phyloP scores from a whole-genome alignment of 768 basidiomycete species.

The Macrolepiota fuliginosa region DNA sequence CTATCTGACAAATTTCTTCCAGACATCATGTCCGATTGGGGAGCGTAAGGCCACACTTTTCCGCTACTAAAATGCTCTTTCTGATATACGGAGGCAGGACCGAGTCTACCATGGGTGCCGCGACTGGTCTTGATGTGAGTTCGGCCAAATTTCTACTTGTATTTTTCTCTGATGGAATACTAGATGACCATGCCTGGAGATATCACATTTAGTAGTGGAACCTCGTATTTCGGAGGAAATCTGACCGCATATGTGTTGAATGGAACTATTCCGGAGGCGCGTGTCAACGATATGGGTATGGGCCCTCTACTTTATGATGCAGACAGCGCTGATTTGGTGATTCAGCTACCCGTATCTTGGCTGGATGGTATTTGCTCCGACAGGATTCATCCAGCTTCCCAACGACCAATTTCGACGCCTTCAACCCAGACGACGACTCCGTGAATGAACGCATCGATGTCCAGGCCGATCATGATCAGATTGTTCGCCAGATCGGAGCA shows the following conservation, averaged over 20 bases:
- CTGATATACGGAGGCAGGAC: constrained; percentile 27
- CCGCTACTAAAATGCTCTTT: background rate
- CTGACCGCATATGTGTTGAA: constrained; percentile 69
- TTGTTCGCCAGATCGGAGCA: constrained; percentile 72
- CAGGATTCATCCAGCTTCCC: constrained; percentile 69
- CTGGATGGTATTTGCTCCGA: constrained; percentile 63
- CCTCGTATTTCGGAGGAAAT: constrained; percentile 64
- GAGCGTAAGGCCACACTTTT: constrained; percentile 36
- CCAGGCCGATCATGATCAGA: constrained; percentile 60
- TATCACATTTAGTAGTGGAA: constrained; percentile 46
- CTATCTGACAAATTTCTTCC: background rate
- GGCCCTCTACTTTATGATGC: constrained; percentile 12
- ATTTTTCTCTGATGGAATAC: background rate
- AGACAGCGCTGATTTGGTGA: background rate
- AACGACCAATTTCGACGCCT: constrained; percentile 68
- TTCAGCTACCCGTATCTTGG: constrained; percentile 70
- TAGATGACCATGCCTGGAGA: constrained; percentile 75
- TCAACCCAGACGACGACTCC: constrained; percentile 44
- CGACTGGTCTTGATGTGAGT: constrained; percentile 61
- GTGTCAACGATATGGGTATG: constrained; percentile 75
- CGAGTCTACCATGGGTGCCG: constrained; percentile 56
- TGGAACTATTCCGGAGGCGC: constrained; percentile 61
- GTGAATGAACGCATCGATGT: constrained; percentile 67
- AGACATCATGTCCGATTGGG: constrained; percentile 77
- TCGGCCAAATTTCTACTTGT: background rate